Evolutionary conservation across 2,329 filamentous ascomycete species (phyloP).

Genomic region (Seiridium cupressi): DNA sequence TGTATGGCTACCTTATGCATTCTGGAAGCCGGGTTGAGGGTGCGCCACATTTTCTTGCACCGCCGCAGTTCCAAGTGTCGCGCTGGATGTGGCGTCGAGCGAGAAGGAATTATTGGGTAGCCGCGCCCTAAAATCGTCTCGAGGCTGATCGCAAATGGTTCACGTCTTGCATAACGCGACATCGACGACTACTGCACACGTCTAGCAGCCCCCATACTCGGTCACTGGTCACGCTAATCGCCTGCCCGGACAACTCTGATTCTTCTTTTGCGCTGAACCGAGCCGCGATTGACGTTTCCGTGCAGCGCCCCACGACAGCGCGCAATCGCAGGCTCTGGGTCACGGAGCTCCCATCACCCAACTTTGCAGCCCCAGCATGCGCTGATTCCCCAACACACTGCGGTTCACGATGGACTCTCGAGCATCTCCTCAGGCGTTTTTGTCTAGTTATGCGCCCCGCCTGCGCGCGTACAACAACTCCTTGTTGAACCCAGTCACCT

Average conservation of each 20-base stretch:
- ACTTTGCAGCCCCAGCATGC: background rate
- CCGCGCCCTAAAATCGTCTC: background rate
- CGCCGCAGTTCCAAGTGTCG: background rate
- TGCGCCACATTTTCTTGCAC: background rate
- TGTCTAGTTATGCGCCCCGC: constrained; percentile 88
- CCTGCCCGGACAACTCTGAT: no score
- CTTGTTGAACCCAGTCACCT: constrained; percentile 79
- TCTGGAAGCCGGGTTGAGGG: background rate
- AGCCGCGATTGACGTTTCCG: background rate
- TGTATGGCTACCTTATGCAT: no score
- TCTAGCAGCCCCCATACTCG: background rate
- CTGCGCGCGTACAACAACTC: constrained; percentile 90
- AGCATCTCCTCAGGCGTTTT: constrained; percentile 74
- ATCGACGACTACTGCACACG: background rate
- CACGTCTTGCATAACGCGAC: constrained; percentile 1
- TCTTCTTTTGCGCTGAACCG: background rate
- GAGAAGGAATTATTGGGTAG: background rate
- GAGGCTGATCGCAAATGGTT: background rate
- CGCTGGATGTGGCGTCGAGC: background rate
- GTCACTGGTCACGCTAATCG: background rate
- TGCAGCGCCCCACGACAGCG: background rate
- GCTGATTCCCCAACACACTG: background rate
- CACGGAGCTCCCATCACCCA: background rate
- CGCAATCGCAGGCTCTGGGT: background rate
- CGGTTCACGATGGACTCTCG: constrained; percentile 44